These are phyloP conservation scores for Fusarium oligoseptatum DNA, from an alignment of 2,329 filamentous ascomycete genomes.

Conservation along the genomic window DNA sequence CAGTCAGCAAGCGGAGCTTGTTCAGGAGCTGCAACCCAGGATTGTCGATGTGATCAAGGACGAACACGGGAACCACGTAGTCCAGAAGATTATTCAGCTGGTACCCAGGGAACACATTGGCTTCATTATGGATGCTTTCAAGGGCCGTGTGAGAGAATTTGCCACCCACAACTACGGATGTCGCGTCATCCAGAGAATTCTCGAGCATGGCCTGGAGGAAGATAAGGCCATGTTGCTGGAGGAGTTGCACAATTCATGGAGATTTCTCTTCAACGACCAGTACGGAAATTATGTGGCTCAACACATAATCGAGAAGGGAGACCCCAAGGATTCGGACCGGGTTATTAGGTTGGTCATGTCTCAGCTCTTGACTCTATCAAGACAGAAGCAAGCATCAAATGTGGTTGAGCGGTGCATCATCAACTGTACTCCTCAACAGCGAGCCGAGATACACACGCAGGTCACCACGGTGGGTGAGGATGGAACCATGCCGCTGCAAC, in stretches of 20 bases:
- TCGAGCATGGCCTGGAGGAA: conserved; percentile 82
- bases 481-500: conserved; percentile 77
- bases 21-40: conserved; percentile 83
- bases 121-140: conserved; percentile 87
- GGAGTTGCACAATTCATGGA: conserved; percentile 81
- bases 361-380: conserved; percentile 81
- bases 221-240: conserved; percentile 80
- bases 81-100: conserved; percentile 92
- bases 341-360: conserved; percentile 81
- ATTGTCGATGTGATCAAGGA: conserved; percentile 85
- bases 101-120: conserved; percentile 82
- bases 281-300: conserved; percentile 98
- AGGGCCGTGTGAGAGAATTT: conserved; percentile 78
- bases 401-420: conserved; percentile 95
- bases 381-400: conserved; percentile 97
- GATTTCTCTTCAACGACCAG: conserved; percentile 83
- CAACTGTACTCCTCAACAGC: conserved; percentile 76
- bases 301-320: conserved; percentile 86
- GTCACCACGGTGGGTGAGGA: conserved; percentile 72
- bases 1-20: conserved; percentile 89
- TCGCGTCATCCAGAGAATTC: conserved; percentile 90
- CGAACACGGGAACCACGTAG: conserved; percentile 94
- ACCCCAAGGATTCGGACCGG: conserved; percentile 76
- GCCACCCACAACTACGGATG: conserved; percentile 89
- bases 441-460: conserved; percentile 74